Evolutionary conservation across 1,284 basidiomycete species (phyloP), one percentile per base, ranked within the genome.

Genomic region (Garcileccinum viscosum): DNA sequence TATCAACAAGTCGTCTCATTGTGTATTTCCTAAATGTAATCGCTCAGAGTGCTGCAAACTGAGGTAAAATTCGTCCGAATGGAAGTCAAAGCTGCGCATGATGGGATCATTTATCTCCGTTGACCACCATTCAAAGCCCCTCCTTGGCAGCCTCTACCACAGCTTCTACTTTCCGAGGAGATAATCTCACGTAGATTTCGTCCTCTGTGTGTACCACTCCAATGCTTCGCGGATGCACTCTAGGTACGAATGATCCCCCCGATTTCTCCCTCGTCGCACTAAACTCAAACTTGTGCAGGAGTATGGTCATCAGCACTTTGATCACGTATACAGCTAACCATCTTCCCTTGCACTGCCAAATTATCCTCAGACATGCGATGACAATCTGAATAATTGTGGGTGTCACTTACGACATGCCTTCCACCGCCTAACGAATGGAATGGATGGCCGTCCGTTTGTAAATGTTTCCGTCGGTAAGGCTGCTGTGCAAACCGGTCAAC

Each of bases 241-340:
- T 65, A 42, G 70, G 77, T 7, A 65, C 24, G 44, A 60, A 17
- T 71, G 75, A 78, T 3, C 58, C 47, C 3, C 42, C 19, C 1
- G 65, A 50, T 4, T 27, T 38, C 8, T 65, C 63, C 14, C 0
- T 35, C 5, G 59, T 38, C 3, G 70, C 73, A 35, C 27, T 63
- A 27, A 79, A 67, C n/a, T 79, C 63, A 22, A 77, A 77, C 40
- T 1, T 58, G 32, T 56, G 53, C 2, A 77, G 58, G 22, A 77
- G 66, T 22, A 78, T 71, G 3, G 74, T 65, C 44, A 69, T 22
- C 6, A 69, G 59, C 7, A 68, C 50, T 58, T 78, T 78, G 6
- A 79, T 69, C 30, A 75, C 68, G 64, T 78, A 77, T 8, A 77
- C 19, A 1, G 76, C 71, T 7, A 79, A 27, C 73, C 76, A 77